Percentiles rank a stretch among this genome's conserved stretches.
These are phyloP conservation scores for Hanseniaspora sp. DNA, from an alignment of 1,139 yeast genomes.

Conservation along the genomic window DNA sequence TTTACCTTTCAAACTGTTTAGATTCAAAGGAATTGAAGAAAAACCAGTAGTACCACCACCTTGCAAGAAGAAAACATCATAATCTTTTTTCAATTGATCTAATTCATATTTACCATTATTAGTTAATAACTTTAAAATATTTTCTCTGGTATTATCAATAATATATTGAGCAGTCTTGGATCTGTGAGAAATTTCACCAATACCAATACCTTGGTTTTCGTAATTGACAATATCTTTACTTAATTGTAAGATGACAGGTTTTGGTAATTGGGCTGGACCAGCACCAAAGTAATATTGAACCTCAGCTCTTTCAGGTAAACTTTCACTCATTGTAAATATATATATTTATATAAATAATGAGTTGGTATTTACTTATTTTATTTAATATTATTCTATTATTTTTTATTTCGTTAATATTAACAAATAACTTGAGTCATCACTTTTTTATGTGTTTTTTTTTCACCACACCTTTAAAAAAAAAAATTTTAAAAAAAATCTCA, in stretches of 20 bases:
- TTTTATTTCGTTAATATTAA: too few species aligned
- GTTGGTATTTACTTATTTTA: not conserved
- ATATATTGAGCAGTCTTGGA: conserved; percentile 70
- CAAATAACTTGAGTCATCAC: not conserved
- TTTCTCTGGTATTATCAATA: conserved; percentile 63
- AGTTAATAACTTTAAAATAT: conserved; percentile 41
- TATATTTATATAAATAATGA: too few species aligned
- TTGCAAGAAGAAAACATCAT: conserved; percentile 87
- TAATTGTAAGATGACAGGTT: conserved; percentile 73
- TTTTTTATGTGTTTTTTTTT: too few species aligned
- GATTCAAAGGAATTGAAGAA: conserved; percentile 71
- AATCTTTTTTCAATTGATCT: conserved; percentile 66
- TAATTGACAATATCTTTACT: conserved; percentile 69
- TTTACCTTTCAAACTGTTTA: conserved; percentile 56
- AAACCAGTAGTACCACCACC: conserved; percentile 98
- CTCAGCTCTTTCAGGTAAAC: conserved; percentile 46
- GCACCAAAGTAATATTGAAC: conserved; percentile 82
- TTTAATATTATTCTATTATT: too few species aligned
- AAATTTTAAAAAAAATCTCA: too few species aligned
- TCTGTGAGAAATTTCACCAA: conserved; percentile 93
- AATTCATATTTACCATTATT: conserved; percentile 25
- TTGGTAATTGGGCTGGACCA: conserved; percentile 89
- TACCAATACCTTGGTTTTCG: conserved; percentile 61
- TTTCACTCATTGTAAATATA: conserved; percentile 22
- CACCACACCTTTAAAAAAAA: too few species aligned